A percentile compares a stretch with the other conserved stretches of the same genome.
phyloP scores from a whole-genome alignment of 2,329 filamentous ascomycete genomes.

The Nothophoma quercina region DNA sequence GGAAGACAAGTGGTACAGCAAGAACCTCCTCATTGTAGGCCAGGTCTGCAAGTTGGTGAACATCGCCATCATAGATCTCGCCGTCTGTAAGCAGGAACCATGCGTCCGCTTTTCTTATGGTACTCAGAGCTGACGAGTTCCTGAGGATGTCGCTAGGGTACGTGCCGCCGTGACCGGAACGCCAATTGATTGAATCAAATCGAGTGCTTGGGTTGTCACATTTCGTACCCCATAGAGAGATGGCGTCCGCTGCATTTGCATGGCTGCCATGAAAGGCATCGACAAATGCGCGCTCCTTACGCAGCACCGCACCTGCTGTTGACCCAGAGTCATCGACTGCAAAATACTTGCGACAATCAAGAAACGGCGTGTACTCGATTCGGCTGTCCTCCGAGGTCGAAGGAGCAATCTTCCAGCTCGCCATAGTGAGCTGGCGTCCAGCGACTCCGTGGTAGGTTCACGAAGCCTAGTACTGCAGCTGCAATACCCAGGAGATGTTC shows the following conservation, averaged over 20 bases:
- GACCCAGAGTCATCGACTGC: slow-evolving; percentile 46
- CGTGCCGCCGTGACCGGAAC: slow-evolving; percentile 26
- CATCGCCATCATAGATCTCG: slow-evolving; percentile 30
- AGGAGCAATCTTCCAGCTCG: slow-evolving; percentile 25
- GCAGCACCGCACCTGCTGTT: slow-evolving; percentile 27
- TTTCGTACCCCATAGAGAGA: slow-evolving; percentile 30
- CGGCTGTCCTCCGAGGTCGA: slow-evolving; percentile 5
- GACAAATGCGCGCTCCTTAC: slow-evolving; percentile 29
- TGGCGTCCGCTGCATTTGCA: slow-evolving; percentile 17
- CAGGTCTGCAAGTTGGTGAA: slow-evolving; percentile 29
- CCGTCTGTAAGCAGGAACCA: slow-evolving; percentile 47
- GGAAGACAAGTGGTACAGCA: slow-evolving; percentile 33
- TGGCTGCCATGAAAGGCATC: slow-evolving; percentile 17
- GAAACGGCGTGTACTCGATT: slow-evolving; percentile 21
- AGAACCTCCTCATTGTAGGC: slow-evolving; percentile 28
- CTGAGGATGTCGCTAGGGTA: slow-evolving; percentile 30
- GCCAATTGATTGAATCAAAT: slow-evolving; percentile 22
- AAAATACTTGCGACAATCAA: slow-evolving; percentile 37
- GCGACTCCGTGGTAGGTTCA: not conserved
- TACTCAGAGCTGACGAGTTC: slow-evolving; percentile 20
- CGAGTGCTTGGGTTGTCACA: slow-evolving; percentile 27
- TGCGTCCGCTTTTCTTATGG: slow-evolving; percentile 34
- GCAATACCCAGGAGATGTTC: not conserved
- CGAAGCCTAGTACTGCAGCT: not conserved
- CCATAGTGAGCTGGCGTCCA: slow-evolving; percentile 11